A percentile compares a stretch with the other conserved stretches of the same genome.
These are phyloP conservation scores for Mariannaea sp. DNA, from an alignment of 2,329 filamentous ascomycete genomes.

Conservation along the genomic window DNA sequence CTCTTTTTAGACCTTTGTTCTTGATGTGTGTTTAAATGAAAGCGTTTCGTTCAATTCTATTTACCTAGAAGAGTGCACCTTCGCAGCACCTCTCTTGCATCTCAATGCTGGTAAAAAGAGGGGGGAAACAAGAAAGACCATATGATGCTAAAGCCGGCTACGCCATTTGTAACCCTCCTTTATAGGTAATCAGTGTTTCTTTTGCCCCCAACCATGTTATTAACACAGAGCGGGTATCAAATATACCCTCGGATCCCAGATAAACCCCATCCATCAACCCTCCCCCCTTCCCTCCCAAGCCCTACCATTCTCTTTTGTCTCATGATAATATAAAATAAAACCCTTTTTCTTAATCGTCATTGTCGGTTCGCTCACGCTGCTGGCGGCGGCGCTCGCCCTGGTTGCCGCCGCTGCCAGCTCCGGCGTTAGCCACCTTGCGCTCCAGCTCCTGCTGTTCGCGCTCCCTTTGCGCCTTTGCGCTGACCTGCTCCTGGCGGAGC, in stretches of 20 bases:
- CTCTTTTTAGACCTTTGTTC: too few relatives aligned
- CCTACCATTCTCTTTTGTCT: slow-evolving; percentile 23
- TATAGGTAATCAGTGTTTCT: slow-evolving; percentile 37
- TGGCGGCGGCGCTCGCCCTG: slow-evolving; percentile 43
- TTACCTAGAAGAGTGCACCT: slow-evolving; percentile 16
- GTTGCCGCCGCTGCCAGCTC: slow-evolving; percentile 43
- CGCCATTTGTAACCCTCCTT: slow-evolving; percentile 44
- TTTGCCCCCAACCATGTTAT: slow-evolving; percentile 40
- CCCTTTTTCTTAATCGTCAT: slow-evolving; percentile 55
- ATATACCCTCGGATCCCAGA: slow-evolving; percentile 31
- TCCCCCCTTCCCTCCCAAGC: slow-evolving; percentile 11
- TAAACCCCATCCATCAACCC: too few relatives aligned
- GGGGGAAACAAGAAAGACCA: too few relatives aligned
- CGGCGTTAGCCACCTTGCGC: slow-evolving; percentile 61
- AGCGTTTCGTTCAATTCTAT: slow-evolving; percentile 21
- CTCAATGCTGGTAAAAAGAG: slow-evolving; percentile 30
- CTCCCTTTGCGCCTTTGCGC: slow-evolving; percentile 77
- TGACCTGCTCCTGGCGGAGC: slow-evolving; percentile 79
- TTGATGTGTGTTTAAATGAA: too few relatives aligned
- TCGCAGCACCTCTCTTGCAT: slow-evolving; percentile 12
- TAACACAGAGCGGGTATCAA: slow-evolving; percentile 40
- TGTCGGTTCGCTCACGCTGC: slow-evolving; percentile 56
- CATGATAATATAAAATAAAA: slow-evolving; percentile 2
- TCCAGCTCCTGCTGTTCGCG: slow-evolving; percentile 74
- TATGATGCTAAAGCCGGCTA: slow-evolving; percentile 44